Percentiles rank a stretch among this genome's conserved stretches.
Conservation (phyloP, 1,139 yeast species). For the Yamadazyma dushanensis region DNA sequence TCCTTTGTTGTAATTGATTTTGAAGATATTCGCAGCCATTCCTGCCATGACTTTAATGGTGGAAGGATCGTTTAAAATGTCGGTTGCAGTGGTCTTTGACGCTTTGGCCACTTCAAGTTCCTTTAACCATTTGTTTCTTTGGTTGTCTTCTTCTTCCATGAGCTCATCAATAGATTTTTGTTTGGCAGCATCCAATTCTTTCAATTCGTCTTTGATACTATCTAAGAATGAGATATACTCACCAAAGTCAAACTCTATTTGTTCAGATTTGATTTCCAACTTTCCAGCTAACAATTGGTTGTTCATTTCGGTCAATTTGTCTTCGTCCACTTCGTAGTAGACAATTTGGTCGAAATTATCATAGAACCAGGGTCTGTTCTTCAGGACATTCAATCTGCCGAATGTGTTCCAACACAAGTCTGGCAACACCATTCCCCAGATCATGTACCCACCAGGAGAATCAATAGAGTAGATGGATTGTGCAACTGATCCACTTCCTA, state of each 20-base stretch:
- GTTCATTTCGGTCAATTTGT: constrained; percentile 24
- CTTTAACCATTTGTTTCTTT: constrained; percentile 24
- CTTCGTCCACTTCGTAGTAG: constrained; percentile 35
- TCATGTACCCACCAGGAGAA: constrained; percentile 41
- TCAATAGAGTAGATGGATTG: constrained; percentile 37
- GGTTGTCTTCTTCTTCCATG: constrained; percentile 21
- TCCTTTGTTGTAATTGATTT: constrained; percentile 23
- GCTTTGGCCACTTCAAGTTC: constrained; percentile 25
- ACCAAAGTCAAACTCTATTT: constrained; percentile 27
- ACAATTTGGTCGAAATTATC: constrained; percentile 34
- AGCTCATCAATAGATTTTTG: constrained; percentile 20
- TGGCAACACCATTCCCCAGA: constrained; percentile 39
- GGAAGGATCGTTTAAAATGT: constrained; percentile 24
- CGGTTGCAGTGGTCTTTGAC: constrained; percentile 18
- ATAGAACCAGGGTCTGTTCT: constrained; percentile 34
- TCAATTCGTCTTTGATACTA: constrained; percentile 22
- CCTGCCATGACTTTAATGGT: constrained; percentile 18
- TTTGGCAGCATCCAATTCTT: constrained; percentile 18
- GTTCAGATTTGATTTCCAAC: constrained; percentile 23
- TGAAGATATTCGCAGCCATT: constrained; percentile 20
- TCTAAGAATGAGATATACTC: constrained; percentile 25
- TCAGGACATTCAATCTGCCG: constrained; percentile 19
- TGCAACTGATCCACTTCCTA: constrained; percentile 35
- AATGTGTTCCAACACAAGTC: constrained; percentile 39
- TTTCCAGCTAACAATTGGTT: constrained; percentile 27